Evolutionary conservation across 1,284 basidiomycete genomes (phyloP), one percentile per base, ranked within the genome.

Genomic region (Sanguinoderma infundibulare): DNA sequence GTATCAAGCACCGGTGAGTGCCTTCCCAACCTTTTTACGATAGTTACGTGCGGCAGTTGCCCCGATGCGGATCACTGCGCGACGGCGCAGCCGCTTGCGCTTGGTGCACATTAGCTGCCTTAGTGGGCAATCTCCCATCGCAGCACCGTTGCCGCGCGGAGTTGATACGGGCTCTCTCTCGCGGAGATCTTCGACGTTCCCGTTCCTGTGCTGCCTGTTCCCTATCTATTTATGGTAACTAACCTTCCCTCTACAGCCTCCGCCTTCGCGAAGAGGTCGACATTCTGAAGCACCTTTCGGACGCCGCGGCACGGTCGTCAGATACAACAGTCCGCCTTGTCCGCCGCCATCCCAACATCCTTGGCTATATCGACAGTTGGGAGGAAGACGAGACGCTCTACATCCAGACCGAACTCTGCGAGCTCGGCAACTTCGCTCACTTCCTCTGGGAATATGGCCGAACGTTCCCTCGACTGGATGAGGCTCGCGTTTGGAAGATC

Each of bases 401-500:
- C 77, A 96, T 99, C 69, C 94, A 92, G 73, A 98, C 96, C 3
- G 98, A 99, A 76, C 84, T 98, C 36, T 99, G 98, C 77, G 91
- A 93, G 67, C 85, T 93, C 62, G 98, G 98, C 60, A 97, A 95
- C 73, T 86, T 99, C 66, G 89, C 90, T 1, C 90, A 88, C 72
- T 98, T 99, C 83, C 81, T 99, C 67, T 92, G 94, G 81, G 92
- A 96, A 77, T 98, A 94, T 74, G 96, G 98, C 5, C 85, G 89
- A 49, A 83, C 83, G 35, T 95, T 93, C 75, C 91, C 94, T 59
- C 81, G 86, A 62, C 82, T 99, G 60, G 96, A 98, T 72, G 97
- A 99, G 78, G 90, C 91, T 32, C 84, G 95, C 57, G 91, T 98
- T 51, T 99, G 98, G 98, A 99, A 99, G 83, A 92, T 98, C 68